Base-by-base conservation (phyloP, 495 filamentous ascomycete species). In the Trichoderma erinaceum region DNA sequence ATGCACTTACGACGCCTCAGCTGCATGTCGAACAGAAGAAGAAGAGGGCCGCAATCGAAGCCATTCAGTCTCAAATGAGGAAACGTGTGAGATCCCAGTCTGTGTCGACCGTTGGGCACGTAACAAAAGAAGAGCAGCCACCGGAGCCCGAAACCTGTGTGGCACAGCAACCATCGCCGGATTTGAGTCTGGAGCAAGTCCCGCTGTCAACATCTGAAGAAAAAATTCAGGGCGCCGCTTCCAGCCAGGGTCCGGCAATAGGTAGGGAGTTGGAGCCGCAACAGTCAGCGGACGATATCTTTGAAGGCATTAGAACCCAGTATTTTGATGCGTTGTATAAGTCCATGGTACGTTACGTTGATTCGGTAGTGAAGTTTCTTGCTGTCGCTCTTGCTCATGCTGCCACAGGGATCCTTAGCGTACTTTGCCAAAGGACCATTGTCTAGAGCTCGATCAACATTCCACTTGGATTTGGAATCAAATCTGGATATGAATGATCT, bases 361-460 rank as follows among this genome's bases (percentile, higher is more conserved):
- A 23, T 7, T 15, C 29, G 3, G 1, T 71, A 29, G 1, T 2
- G 25, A 32, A 3, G 11, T 13, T 6, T 0, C 1, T 16, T 63
- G 63, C 32, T 23, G 23, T 64, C 44, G 44, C 29, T 32, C 66
- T 41, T 16, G 56, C 74, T 80, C 68, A 80, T 72, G 46, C 58
- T n/a, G 15, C 21, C 50, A 93, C 50, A 95, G 88, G 90, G 92
- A 27, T 95, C 95, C 15, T 79, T 98, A 72, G 96, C 94, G 70
- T 99, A 97, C 75, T 99, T 98, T 81, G 91, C 94, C 23, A 99
- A 99, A 81, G 95, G 95, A 1, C 92, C 95, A 4, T 82, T 98
- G 25, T 90, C 96, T n/a, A 86, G 92, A 72, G 92, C 91, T 25
- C 85, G 95, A 66, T 89, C 88, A 63, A 86, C 87, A 43, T 92